These are phyloP conservation scores for Exophiala dermatitidis DNA, from an alignment of 2,329 filamentous ascomycete genomes.

Conservation along the genomic window DNA sequence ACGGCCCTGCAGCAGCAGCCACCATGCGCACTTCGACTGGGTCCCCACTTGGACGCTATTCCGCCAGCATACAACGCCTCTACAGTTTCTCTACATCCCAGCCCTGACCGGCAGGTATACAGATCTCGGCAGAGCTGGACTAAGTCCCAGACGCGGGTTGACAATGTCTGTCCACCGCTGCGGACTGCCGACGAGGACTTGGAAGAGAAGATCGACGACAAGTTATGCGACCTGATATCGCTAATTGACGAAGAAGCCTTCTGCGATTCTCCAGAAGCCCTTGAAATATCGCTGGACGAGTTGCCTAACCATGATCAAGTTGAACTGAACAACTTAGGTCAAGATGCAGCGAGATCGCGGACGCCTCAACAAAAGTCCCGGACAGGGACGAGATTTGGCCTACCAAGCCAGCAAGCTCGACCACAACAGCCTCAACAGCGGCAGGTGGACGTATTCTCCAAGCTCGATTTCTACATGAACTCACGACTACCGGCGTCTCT, in stretches of 20 bases:
- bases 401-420: conserved; percentile 25
- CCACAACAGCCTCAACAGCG: conserved; percentile 27
- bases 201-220: conserved; percentile 52
- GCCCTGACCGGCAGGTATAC: neutral
- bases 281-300: conserved; percentile 10
- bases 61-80: conserved; percentile 4
- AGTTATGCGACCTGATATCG: conserved; percentile 63
- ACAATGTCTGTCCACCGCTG: neutral
- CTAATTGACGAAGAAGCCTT: conserved; percentile 60
- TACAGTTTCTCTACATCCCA: conserved; percentile 3
- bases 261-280: conserved; percentile 38
- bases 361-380: neutral
- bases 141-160: neutral
- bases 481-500: conserved; percentile 63
- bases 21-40: neutral
- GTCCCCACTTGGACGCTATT: neutral
- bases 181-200: conserved; percentile 2
- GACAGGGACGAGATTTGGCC: neutral
- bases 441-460: conserved; percentile 59
- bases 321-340: neutral
- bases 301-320: conserved; percentile 1
- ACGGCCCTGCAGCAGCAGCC: neutral
- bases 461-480: conserved; percentile 72
- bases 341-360: conserved; percentile 2
- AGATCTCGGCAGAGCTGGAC: conserved; percentile 12